phyloP scores from a whole-genome alignment of 2,329 filamentous ascomycete species.

The Colletotrichum sp. region DNA sequence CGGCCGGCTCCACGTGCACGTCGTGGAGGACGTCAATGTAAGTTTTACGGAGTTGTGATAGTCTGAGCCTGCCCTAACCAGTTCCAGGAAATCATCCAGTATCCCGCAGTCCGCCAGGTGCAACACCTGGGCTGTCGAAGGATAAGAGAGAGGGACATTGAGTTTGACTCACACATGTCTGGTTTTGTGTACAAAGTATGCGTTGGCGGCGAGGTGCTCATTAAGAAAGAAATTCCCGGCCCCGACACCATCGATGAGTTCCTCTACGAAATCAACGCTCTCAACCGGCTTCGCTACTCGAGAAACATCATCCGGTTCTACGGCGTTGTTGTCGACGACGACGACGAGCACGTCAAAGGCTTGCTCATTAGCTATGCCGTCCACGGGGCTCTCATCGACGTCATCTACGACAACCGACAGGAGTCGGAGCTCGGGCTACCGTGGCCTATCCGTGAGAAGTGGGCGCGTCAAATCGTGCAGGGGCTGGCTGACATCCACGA shows the following conservation, averaged over 20 bases:
- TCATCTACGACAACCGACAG: constrained; percentile 80
- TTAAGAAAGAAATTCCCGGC: constrained; percentile 98
- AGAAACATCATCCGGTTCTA: constrained; percentile 84
- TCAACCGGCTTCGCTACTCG: constrained; percentile 77
- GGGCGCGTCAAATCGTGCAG: constrained; percentile 89
- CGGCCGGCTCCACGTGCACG: constrained; percentile 90
- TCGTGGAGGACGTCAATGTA: constrained; percentile 92
- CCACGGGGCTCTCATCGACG: constrained; percentile 85
- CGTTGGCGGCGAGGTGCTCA: constrained; percentile 71
- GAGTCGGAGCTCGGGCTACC: constrained; percentile 58
- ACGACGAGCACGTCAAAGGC: constrained; percentile 77
- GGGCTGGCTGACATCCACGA: constrained; percentile 94
- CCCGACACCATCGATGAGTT: constrained; percentile 97
- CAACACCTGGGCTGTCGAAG: constrained; percentile 72
- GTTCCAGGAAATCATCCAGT: constrained; percentile 80
- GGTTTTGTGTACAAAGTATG: constrained; percentile 96
- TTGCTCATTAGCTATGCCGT: constrained; percentile 88
- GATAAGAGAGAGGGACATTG: constrained; percentile 75
- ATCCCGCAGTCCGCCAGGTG: constrained; percentile 76
- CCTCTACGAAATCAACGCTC: constrained; percentile 93
- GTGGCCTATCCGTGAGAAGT: constrained; percentile 80
- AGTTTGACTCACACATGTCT: constrained; percentile 91
- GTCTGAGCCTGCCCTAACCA: background rate
- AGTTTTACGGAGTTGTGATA: constrained; percentile 32
- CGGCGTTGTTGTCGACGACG: constrained; percentile 85